These are phyloP conservation scores for Delonix regia DNA, from an alignment of 306 rosid species.

Conservation along the genomic window DNA sequence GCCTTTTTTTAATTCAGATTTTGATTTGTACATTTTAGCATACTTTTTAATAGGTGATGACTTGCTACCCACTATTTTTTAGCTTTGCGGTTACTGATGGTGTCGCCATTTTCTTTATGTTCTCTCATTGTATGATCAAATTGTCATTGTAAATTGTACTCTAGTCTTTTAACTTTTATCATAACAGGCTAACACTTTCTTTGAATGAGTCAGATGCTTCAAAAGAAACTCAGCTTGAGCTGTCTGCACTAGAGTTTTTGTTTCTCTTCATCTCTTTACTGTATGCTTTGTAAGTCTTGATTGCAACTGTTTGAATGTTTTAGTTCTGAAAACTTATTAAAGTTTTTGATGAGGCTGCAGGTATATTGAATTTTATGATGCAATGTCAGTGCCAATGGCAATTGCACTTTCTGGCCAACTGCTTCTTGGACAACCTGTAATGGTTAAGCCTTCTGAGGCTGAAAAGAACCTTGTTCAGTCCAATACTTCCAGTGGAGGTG, in stretches of 20 bases:
- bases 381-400: slow-evolving; percentile 99
- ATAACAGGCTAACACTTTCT: slow-evolving; percentile 66
- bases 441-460: slow-evolving; percentile 99
- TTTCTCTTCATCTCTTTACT: slow-evolving; percentile 76
- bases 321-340: slow-evolving; percentile 45
- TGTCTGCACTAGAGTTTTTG: slow-evolving; percentile 78
- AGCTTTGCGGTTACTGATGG: neutral
- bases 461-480: slow-evolving; percentile 98
- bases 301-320: slow-evolving; percentile 36
- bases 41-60: neutral
- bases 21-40: neutral
- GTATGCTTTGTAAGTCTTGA: slow-evolving; percentile 75
- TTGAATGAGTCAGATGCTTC: slow-evolving; percentile 74
- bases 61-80: neutral
- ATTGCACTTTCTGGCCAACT: slow-evolving; percentile 95
- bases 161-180: slow-evolving; percentile 33
- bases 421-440: slow-evolving; percentile 95
- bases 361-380: slow-evolving; percentile 97
- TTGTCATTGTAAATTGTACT: slow-evolving; percentile 34
- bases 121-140: neutral
- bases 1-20: neutral
- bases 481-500: slow-evolving; percentile 62
- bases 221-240: slow-evolving; percentile 88
- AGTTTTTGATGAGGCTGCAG: slow-evolving; percentile 61
- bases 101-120: neutral